A percentile compares a stretch with the other conserved stretches of the same genome.
These are phyloP conservation scores for Ogataea philodendri DNA, from an alignment of 805 yeast genomes.

Conservation along the genomic window DNA sequence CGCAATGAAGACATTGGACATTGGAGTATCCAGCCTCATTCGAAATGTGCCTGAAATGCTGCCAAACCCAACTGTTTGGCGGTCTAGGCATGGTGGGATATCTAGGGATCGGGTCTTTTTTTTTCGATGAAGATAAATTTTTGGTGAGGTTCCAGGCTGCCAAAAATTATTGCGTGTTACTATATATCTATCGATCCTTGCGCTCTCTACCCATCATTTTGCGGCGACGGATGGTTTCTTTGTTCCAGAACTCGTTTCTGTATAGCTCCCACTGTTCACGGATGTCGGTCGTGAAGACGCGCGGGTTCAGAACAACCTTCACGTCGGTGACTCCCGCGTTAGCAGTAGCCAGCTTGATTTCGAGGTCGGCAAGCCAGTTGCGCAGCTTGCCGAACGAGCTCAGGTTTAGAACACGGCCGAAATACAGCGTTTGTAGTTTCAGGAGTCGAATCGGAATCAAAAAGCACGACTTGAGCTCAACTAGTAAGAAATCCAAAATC, in stretches of 20 bases:
- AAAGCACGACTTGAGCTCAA: conserved; percentile 17
- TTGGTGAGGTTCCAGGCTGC: neutral
- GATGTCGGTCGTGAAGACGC: conserved; percentile 76
- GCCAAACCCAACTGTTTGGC: conserved; percentile 38
- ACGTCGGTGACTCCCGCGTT: conserved; percentile 76
- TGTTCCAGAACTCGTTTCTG: conserved; percentile 89
- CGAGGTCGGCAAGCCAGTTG: conserved; percentile 27
- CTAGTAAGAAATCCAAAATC: conserved; percentile 33
- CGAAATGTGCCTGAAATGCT: conserved; percentile 31
- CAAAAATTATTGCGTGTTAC: neutral
- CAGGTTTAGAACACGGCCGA: conserved; percentile 12
- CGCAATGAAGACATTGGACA: conserved; percentile 32
- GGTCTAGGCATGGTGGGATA: conserved; percentile 34
- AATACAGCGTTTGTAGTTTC: conserved; percentile 11
- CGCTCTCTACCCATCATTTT: conserved; percentile 25
- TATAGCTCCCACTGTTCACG: conserved; percentile 95
- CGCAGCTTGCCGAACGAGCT: conserved; percentile 13
- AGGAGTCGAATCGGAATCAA: conserved; percentile 17
- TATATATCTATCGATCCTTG: conserved; percentile 10
- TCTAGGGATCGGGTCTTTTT: neutral
- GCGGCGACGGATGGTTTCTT: conserved; percentile 69
- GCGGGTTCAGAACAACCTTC: conserved; percentile 74
- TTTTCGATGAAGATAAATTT: neutral
- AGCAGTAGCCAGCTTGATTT: conserved; percentile 30
- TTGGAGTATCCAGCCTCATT: conserved; percentile 23